phyloP scores from a whole-genome alignment of 2,329 filamentous ascomycete genomes.

The Salinomyces thailandicus region DNA sequence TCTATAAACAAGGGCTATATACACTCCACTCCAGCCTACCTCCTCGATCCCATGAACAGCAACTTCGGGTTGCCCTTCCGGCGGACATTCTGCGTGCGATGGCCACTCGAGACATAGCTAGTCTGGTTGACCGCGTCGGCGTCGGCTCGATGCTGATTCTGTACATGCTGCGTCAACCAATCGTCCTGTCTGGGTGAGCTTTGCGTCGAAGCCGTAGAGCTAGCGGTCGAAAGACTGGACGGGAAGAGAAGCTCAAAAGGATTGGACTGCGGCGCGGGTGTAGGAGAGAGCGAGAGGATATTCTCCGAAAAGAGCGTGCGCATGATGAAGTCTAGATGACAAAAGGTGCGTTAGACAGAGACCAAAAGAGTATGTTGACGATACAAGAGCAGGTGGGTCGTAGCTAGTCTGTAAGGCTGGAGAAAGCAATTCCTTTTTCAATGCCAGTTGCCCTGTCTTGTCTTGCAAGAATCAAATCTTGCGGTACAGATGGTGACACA shows the following conservation, averaged over 20 bases:
- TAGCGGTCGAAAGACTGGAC: slow-evolving; percentile 12
- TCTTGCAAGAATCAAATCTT: no score
- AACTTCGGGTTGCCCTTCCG: slow-evolving; percentile 52
- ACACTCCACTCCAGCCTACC: slow-evolving; percentile 45
- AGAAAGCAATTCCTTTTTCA: not conserved
- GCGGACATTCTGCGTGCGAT: slow-evolving; percentile 8
- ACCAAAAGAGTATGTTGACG: no score
- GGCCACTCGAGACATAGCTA: slow-evolving; percentile 1
- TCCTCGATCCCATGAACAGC: slow-evolving; percentile 87
- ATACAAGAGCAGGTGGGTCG: no score
- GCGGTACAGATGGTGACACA: not conserved
- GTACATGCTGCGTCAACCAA: slow-evolving; percentile 21
- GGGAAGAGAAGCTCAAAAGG: slow-evolving; percentile 23
- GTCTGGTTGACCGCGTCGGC: slow-evolving; percentile 6
- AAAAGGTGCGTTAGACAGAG: slow-evolving; percentile 1
- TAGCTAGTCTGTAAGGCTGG: no score
- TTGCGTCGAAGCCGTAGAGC: slow-evolving; percentile 16
- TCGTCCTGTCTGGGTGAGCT: slow-evolving; percentile 20
- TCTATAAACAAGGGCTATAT: not conserved
- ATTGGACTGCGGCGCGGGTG: slow-evolving; percentile 16
- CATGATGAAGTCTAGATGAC: slow-evolving; percentile 14
- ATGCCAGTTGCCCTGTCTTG: not conserved
- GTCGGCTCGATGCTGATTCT: slow-evolving; percentile 17
- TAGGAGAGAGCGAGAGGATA: slow-evolving; percentile 21
- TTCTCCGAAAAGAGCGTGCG: slow-evolving; percentile 25